Evolutionary conservation across 2,329 filamentous ascomycete genomes (phyloP), one percentile per base, ranked within the genome.

Genomic region (Sordariomycetes sp.): DNA sequence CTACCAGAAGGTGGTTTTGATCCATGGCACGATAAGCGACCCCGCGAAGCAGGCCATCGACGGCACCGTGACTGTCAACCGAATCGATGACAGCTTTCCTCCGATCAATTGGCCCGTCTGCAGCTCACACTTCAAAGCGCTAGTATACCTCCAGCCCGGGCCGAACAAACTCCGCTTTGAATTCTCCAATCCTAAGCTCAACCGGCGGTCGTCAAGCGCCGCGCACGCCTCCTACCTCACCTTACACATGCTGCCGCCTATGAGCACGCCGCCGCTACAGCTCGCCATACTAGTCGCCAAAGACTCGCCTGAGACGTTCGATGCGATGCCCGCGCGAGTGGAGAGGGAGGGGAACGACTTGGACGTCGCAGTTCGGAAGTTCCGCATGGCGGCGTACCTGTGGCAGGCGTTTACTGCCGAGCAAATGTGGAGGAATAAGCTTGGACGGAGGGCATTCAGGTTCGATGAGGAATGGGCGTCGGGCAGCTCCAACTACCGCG

Each of bases 371-470:
- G 80, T 96, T 56, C 84, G 83, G 66, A 99, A 99, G 69, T 97
- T 94, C 69, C 84, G 92, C 62, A 97, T 96, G 88, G 88, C 91
- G 20, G 93, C 90, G 25, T 97, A 97, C 69, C 78, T 97, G 16
- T 97, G 94, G 92, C 94, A 99, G 70, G 90, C 92, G 8, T 97
- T 96, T 67, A 97, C 93, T 0, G 90, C 90, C 7, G 94, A 99
- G 70, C 92, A 97, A 69, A 97, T 97, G 93, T 88, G 84, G 70
- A 86, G 90, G 62, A 89, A 96, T 69, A 89, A 87, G 61, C 83
- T 97, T 64, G 91, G 92, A 11, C 82, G 93, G 60, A 85, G 93
- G 59, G 86, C 83, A 57, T 97, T 97, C 71, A 82, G 92, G 51
- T 92, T 96, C 62, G 94, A 97, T 65, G 94, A 99, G 71, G 89